Evolutionary conservation across 176 grass and related monocot genomes (phyloP).

Genomic region (Bonia amplexicaulis): DNA sequence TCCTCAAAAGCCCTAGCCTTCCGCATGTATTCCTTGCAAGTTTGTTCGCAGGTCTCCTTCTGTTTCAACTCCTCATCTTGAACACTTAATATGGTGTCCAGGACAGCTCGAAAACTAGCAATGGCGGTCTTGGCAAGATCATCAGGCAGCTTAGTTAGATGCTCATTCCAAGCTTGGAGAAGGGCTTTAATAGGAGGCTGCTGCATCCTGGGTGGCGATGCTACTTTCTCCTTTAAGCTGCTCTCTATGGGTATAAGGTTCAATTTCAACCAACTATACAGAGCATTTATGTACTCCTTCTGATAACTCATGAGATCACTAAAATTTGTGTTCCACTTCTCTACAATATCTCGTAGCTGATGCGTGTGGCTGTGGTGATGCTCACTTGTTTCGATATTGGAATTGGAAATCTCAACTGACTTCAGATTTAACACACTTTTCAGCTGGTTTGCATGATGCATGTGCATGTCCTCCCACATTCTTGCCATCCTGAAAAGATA

Average conservation of each 20-base stretch:
- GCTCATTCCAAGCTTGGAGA: conserved; percentile 73
- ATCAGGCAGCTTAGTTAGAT: conserved; percentile 69
- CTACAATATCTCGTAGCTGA: conserved; percentile 67
- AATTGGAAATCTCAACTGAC: conserved; percentile 63
- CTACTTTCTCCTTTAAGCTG: conserved; percentile 88
- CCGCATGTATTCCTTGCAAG: conserved; percentile 49
- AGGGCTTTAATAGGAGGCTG: conserved; percentile 72
- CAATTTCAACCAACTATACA: conserved; percentile 80
- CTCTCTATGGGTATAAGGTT: conserved; percentile 93
- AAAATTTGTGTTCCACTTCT: conserved; percentile 79
- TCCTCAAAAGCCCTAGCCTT: conserved; percentile 82
- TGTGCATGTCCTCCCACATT: conserved; percentile 90
- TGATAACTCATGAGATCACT: conserved; percentile 59
- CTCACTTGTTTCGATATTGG: conserved; percentile 66
- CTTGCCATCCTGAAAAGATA: conserved; percentile 71
- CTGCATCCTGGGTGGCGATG: conserved; percentile 69
- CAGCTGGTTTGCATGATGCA: conserved; percentile 67
- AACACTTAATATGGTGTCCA: conserved; percentile 66
- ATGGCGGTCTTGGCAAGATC: conserved; percentile 75
- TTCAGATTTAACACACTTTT: conserved; percentile 60
- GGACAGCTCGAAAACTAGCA: conserved; percentile 69
- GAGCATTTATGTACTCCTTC: conserved; percentile 74
- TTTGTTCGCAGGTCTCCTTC: conserved; percentile 63
- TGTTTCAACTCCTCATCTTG: conserved; percentile 96
- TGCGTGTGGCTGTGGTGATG: conserved; percentile 73